These are phyloP conservation scores for Exophiala alcalophila DNA, from an alignment of 2,329 filamentous ascomycete species.

Conservation along the genomic window DNA sequence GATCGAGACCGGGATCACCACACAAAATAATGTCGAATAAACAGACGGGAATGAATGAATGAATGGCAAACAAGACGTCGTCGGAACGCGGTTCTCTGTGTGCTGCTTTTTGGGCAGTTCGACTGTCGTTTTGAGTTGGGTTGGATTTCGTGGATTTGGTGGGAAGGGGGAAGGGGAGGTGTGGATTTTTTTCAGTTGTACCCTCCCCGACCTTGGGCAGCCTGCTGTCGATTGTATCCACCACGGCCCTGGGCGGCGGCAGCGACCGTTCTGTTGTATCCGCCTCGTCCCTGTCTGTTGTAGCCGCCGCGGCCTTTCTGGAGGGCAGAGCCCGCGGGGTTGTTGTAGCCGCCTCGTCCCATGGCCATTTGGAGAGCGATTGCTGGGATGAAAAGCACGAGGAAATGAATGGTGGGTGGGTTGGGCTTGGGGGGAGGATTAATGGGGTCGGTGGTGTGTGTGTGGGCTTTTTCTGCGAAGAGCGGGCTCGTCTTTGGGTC, in stretches of 20 bases:
- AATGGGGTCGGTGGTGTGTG: constrained; percentile 18
- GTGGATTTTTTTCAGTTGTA: constrained; percentile 35
- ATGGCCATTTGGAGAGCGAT: constrained; percentile 26
- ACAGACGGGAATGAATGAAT: constrained; percentile 4
- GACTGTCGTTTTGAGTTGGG: no score
- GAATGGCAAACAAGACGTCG: neutral
- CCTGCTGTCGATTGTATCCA: constrained; percentile 30
- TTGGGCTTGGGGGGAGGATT: constrained; percentile 2
- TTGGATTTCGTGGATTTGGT: constrained; percentile 3
- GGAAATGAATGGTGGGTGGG: constrained; percentile 17
- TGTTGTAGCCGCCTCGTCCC: constrained; percentile 36
- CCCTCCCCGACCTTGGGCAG: constrained; percentile 34
- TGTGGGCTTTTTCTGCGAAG: constrained; percentile 6
- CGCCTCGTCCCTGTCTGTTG: constrained; percentile 32
- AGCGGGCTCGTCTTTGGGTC: constrained; percentile 15
- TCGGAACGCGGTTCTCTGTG: constrained; percentile 9
- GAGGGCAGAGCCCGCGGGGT: constrained; percentile 24
- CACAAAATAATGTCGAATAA: constrained; percentile 2
- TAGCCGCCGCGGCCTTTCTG: constrained; percentile 40
- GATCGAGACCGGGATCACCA: constrained; percentile 17
- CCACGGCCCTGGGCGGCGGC: constrained; percentile 13
- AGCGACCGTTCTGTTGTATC: constrained; percentile 21
- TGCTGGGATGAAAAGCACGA: constrained; percentile 14
- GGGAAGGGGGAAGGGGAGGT: constrained; percentile 2
- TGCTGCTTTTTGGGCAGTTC: no score